These are phyloP conservation scores for Circinella umbellata DNA, from an alignment of 371 early-diverging fungal species.

Conservation along the genomic window DNA sequence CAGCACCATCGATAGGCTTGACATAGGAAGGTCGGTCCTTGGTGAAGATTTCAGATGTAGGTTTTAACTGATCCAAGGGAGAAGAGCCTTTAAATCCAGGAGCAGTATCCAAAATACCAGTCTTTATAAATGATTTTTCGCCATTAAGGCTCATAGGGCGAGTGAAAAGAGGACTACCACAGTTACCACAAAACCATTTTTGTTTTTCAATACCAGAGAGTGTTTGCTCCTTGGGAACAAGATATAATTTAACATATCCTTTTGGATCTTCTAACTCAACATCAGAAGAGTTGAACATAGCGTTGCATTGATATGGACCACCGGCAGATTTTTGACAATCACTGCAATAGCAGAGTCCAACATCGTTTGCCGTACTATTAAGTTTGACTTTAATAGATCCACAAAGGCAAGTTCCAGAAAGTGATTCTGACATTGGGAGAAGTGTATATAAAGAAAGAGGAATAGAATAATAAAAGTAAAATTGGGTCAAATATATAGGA, in stretches of 20 bases:
- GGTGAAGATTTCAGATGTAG: conserved; percentile 19
- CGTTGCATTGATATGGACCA: conserved; percentile 28
- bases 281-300: conserved; percentile 20
- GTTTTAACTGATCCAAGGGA: conserved; percentile 22
- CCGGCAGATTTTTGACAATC: conserved; percentile 37
- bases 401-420: conserved; percentile 26
- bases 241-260: conserved; percentile 21
- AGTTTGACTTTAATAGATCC: conserved; percentile 20
- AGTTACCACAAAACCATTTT: conserved; percentile 33
- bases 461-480: not conserved
- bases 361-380: conserved; percentile 21
- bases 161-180: conserved; percentile 30
- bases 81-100: conserved; percentile 2
- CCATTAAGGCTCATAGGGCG: conserved; percentile 32
- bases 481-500: no score
- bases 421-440: not conserved
- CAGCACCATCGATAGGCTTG: conserved; percentile 23
- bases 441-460: not conserved
- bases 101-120: conserved; percentile 30
- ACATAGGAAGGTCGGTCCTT: conserved; percentile 33
- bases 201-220: conserved; percentile 31
- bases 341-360: conserved; percentile 25
- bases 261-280: conserved; percentile 25
- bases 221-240: conserved; percentile 19
- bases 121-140: conserved; percentile 27